Conservation (phyloP, 371 early-diverging fungal species). For the Chytridiales sp. region DNA sequence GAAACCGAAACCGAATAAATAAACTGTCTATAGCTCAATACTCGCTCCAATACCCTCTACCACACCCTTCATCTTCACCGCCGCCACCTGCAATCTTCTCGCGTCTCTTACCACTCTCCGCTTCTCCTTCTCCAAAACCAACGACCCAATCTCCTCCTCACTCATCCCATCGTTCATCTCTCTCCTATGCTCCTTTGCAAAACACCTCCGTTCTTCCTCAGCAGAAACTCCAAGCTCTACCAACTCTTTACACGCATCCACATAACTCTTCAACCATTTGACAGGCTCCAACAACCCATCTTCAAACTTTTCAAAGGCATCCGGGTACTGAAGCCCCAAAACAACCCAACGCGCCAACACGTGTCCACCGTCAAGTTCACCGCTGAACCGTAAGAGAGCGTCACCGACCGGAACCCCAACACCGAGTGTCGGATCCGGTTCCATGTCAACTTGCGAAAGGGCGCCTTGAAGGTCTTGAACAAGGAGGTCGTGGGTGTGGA, state of each 20-base stretch:
- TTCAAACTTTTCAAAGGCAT: too few species aligned
- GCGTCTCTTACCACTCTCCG: conserved; percentile 19
- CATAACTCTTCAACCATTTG: background rate
- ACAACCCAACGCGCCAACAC: too few species aligned
- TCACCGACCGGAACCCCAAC: too few species aligned
- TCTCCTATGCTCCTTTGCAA: conserved; percentile 12
- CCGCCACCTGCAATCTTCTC: conserved; percentile 18
- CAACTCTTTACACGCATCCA: conserved; percentile 7
- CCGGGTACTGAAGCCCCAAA: background rate
- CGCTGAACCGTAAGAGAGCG: too few species aligned
- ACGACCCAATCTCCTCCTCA: conserved; percentile 4
- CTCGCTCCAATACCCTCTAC: background rate
- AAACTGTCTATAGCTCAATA: too few species aligned
- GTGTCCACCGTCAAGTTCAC: too few species aligned
- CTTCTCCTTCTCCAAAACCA: conserved; percentile 5
- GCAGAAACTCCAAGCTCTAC: conserved; percentile 3
- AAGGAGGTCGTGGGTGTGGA: too few species aligned
- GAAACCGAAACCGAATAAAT: too few species aligned
- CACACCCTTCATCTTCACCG: conserved; percentile 24
- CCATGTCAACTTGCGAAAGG: too few species aligned
- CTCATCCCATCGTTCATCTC: conserved; percentile 2
- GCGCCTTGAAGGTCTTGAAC: too few species aligned
- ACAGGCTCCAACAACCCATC: conserved; percentile 11
- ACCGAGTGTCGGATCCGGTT: too few species aligned
- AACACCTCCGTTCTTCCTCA: conserved; percentile 15